Percentiles rank a stretch among this genome's conserved stretches.
phyloP scores from a whole-genome alignment of 345 rosid species.

The Geranium rotundifolium region DNA sequence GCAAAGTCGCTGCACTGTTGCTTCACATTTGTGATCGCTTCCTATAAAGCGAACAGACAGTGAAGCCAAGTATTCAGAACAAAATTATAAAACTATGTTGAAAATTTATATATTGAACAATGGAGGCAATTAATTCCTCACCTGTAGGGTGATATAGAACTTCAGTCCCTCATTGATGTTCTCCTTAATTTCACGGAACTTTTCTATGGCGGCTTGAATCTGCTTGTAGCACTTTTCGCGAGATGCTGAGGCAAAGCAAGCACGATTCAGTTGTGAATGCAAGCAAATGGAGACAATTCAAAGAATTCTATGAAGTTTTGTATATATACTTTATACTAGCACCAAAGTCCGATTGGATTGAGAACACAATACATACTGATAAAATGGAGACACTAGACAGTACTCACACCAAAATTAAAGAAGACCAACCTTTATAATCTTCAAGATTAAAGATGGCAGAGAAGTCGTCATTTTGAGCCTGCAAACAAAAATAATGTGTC shows the following conservation, averaged over 20 bases:
- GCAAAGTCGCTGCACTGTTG: constrained; percentile 97
- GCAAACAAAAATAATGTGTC: constrained; percentile 14
- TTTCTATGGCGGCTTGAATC: constrained; percentile 78
- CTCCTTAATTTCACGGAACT: constrained; percentile 89
- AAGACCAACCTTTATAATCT: constrained; percentile 77
- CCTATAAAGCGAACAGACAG: constrained; percentile 31
- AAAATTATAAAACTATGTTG: no score
- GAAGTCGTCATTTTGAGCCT: constrained; percentile 91
- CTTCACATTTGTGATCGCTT: constrained; percentile 87
- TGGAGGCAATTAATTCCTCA: constrained; percentile 10
- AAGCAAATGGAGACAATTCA: neutral
- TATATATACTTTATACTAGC: neutral
- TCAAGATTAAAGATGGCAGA: constrained; percentile 72
- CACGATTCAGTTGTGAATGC: constrained; percentile 1
- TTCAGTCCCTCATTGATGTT: constrained; percentile 92
- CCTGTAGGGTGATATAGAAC: constrained; percentile 97
- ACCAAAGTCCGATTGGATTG: neutral
- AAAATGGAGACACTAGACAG: neutral
- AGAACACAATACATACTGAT: neutral
- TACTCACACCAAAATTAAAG: neutral
- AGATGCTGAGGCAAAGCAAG: constrained; percentile 42
- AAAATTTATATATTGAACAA: no score
- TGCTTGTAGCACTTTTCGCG: constrained; percentile 90
- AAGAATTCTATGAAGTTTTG: neutral
- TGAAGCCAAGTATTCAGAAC: neutral